Evolutionary conservation across 176 grass and related monocot genomes (phyloP).

Genomic region (Aechmea fasciata): DNA sequence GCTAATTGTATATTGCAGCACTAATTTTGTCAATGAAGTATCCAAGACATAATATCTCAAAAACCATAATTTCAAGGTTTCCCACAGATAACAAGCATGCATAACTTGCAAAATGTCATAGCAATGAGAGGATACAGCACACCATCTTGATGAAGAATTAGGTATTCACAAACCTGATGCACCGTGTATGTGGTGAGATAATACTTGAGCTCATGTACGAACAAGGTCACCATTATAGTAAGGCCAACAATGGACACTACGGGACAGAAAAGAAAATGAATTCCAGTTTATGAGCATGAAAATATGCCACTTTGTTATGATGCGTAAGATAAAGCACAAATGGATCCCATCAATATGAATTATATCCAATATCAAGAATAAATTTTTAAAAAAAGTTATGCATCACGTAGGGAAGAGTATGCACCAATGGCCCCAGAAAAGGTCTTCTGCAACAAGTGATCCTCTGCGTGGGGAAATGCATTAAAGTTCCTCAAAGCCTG

Average conservation of each 20-base stretch:
- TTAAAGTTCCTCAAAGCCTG: constrained; percentile 82
- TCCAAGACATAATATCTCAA: too few relatives aligned
- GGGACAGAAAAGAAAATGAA: constrained; percentile 2
- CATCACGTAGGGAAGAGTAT: constrained; percentile 1
- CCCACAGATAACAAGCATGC: neutral
- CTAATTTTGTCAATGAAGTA: too few relatives aligned
- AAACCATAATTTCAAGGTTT: too few relatives aligned
- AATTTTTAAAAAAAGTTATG: neutral
- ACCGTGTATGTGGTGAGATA: constrained; percentile 83
- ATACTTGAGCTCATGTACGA: constrained; percentile 75
- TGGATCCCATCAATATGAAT: neutral
- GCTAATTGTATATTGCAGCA: too few relatives aligned
- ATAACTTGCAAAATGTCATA: neutral
- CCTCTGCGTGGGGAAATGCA: constrained; percentile 87
- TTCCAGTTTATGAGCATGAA: neutral
- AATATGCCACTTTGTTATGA: constrained; percentile 1
- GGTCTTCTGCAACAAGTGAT: constrained; percentile 88
- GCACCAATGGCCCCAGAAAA: constrained; percentile 80
- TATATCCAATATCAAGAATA: neutral
- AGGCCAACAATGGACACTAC: constrained; percentile 77
- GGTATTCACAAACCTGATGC: constrained; percentile 53
- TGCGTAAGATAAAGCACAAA: constrained; percentile 2
- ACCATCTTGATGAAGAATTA: constrained; percentile 9
- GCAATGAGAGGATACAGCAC: constrained; percentile 5
- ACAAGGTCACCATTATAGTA: constrained; percentile 78